phyloP scores from a whole-genome alignment of 2,329 filamentous ascomycete species.

The Cryphonectria nitschkei region DNA sequence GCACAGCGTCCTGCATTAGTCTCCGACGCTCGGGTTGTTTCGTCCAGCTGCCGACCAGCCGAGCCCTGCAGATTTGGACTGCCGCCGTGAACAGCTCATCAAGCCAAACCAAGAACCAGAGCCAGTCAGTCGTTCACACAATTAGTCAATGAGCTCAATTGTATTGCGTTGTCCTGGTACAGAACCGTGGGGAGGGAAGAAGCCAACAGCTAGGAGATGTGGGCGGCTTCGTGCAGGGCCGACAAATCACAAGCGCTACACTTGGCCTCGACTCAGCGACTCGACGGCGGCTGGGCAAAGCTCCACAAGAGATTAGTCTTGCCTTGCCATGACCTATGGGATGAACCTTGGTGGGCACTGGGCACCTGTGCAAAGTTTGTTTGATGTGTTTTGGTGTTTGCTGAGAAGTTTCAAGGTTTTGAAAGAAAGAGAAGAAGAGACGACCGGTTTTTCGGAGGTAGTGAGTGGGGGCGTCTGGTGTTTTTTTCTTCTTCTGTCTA shows the following conservation, averaged over 20 bases:
- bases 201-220: not conserved
- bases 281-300: not conserved
- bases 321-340: not conserved
- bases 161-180: not conserved
- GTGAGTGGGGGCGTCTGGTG: not conserved
- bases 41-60: conserved; percentile 6
- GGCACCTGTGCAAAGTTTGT: not conserved
- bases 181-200: not conserved
- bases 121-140: too few relatives aligned
- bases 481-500: not conserved
- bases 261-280: not conserved
- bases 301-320: not conserved
- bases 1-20: conserved; percentile 10
- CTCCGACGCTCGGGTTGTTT: conserved; percentile 6
- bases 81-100: not conserved
- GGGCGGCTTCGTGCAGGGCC: not conserved
- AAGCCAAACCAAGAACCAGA: too few relatives aligned
- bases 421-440: too few relatives aligned
- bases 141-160: not conserved
- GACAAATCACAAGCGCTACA: not conserved
- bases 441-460: too few relatives aligned
- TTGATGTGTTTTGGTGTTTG: not conserved
- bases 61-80: conserved; percentile 10
- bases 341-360: not conserved
- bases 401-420: not conserved